Evolutionary conservation across 2,329 filamentous ascomycete species (phyloP).

Genomic region (Massarina eburnea): DNA sequence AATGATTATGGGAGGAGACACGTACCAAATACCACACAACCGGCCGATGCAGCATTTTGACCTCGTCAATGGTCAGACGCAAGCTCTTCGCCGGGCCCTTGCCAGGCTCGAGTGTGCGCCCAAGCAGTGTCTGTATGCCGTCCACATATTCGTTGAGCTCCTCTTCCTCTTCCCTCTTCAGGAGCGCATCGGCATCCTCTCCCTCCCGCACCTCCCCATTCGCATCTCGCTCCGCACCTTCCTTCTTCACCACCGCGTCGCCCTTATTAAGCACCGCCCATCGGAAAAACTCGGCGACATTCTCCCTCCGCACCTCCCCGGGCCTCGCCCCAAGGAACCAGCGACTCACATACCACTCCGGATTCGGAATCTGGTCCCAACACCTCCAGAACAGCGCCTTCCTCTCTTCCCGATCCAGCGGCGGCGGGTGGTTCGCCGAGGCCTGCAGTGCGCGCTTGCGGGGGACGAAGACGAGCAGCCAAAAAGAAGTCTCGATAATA

Average conservation of each 20-base stretch:
- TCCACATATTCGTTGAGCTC: slow-evolving; percentile 59
- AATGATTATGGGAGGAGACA: background rate
- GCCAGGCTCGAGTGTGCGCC: slow-evolving; percentile 55
- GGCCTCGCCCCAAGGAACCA: slow-evolving; percentile 67
- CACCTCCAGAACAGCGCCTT: slow-evolving; percentile 60
- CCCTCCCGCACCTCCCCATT: slow-evolving; percentile 13
- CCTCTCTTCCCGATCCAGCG: slow-evolving; percentile 52
- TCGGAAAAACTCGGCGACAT: slow-evolving; percentile 65
- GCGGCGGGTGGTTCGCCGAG: slow-evolving; percentile 53
- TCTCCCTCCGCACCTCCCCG: slow-evolving; percentile 65
- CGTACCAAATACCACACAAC: slow-evolving; percentile 63
- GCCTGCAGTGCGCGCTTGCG: slow-evolving; percentile 55
- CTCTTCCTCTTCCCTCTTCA: slow-evolving; percentile 42
- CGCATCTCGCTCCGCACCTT: slow-evolving; percentile 14
- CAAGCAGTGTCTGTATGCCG: slow-evolving; percentile 57
- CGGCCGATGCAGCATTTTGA: slow-evolving; percentile 63
- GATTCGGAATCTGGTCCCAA: slow-evolving; percentile 57
- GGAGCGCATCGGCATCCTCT: background rate
- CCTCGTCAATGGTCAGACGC: slow-evolving; percentile 66
- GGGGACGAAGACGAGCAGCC: slow-evolving; percentile 56
- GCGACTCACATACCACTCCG: slow-evolving; percentile 58
- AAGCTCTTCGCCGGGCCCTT: slow-evolving; percentile 59
- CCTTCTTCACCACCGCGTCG: slow-evolving; percentile 27
- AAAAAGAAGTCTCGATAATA: slow-evolving; percentile 58
- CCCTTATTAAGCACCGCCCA: slow-evolving; percentile 68